Percentiles rank a stretch among this genome's conserved stretches.
Evolutionary conservation across 1,284 basidiomycete species (phyloP).

Genomic region (Wolfiporia cocos): DNA sequence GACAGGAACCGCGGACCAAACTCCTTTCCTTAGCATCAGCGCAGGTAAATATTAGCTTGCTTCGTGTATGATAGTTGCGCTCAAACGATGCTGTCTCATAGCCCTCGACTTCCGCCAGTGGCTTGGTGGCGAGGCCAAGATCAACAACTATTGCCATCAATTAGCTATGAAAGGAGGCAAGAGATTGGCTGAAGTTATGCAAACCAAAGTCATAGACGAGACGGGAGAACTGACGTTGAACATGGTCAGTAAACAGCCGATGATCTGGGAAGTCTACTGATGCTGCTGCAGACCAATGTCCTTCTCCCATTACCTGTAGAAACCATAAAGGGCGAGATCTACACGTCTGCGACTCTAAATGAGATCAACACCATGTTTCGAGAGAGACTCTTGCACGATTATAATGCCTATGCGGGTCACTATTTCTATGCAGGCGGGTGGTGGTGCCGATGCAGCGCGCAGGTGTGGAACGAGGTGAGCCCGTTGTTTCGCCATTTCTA

Average conservation of each 20-base stretch:
- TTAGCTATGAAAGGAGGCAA: conserved; percentile 73
- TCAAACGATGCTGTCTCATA: conserved; percentile 13
- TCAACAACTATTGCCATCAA: conserved; percentile 70
- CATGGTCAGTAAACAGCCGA: conserved; percentile 48
- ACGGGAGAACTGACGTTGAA: conserved; percentile 55
- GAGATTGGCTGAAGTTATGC: conserved; percentile 55
- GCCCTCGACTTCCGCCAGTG: conserved; percentile 76
- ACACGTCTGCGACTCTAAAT: conserved; percentile 11
- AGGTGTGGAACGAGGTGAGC: conserved; percentile 60
- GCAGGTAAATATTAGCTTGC: conserved; percentile 38
- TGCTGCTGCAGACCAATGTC: conserved; percentile 31
- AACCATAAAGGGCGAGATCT: conserved; percentile 10
- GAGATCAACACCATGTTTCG: conserved; percentile 31
- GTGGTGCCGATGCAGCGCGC: conserved; percentile 69
- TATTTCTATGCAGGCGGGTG: conserved; percentile 58
- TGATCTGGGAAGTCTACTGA: not conserved
- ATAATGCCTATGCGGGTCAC: conserved; percentile 37
- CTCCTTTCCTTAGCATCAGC: conserved; percentile 46
- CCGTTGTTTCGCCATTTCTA: not conserved
- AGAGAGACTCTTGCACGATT: conserved; percentile 33
- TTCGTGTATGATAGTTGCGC: conserved; percentile 2
- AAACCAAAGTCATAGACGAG: conserved; percentile 61
- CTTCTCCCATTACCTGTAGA: conserved; percentile 23
- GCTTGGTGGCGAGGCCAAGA: conserved; percentile 80
- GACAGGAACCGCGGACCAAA: conserved; percentile 65